Evolutionary conservation across 2,329 filamentous ascomycete species (phyloP).

Genomic region (Blastomyces parvus): DNA sequence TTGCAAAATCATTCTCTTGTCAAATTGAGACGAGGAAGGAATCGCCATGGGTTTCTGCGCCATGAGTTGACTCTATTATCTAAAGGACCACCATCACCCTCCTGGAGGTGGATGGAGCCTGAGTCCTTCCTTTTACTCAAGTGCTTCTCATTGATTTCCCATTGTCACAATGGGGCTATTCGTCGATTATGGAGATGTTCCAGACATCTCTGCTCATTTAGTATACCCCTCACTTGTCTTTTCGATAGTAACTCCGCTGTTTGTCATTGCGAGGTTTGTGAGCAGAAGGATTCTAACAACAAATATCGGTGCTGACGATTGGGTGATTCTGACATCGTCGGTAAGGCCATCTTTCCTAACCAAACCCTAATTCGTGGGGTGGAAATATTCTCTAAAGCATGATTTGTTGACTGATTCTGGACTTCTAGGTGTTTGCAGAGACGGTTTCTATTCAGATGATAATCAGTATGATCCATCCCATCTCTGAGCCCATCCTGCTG

Average conservation of each 20-base stretch:
- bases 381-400: background rate
- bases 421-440: constrained; percentile 16
- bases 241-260: constrained; percentile 17
- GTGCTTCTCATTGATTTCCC: too few relatives aligned
- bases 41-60: too few relatives aligned
- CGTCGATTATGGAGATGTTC: too few relatives aligned
- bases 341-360: too few relatives aligned
- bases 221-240: constrained; percentile 18
- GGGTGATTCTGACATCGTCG: constrained; percentile 17
- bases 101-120: too few relatives aligned
- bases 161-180: too few relatives aligned
- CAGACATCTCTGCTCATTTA: constrained; percentile 15
- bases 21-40: too few relatives aligned
- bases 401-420: constrained; percentile 7
- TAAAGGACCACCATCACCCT: too few relatives aligned
- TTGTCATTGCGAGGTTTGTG: constrained; percentile 16
- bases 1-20: too few relatives aligned
- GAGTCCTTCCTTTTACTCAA: too few relatives aligned
- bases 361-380: too few relatives aligned
- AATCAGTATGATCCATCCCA: constrained; percentile 11
- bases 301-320: constrained; percentile 17
- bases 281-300: constrained; percentile 15
- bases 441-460: constrained; percentile 20
- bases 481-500: background rate
- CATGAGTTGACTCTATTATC: too few relatives aligned